Evolutionary conservation across 1,284 basidiomycete genomes (phyloP).

Genomic region (Cutaneotrichosporon daszewskae): DNA sequence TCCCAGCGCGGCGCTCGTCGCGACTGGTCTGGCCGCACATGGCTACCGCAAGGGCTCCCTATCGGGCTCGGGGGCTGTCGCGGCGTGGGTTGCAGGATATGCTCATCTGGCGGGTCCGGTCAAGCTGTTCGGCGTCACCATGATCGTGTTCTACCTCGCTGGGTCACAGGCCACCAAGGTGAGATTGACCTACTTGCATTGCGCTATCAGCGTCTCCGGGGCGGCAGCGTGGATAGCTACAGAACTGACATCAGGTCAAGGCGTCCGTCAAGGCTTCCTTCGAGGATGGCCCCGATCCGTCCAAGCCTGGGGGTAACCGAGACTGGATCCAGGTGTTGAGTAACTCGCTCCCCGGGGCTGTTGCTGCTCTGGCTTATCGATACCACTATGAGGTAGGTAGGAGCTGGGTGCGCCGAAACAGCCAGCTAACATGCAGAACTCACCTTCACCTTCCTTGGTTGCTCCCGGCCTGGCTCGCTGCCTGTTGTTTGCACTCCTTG

Average conservation of each 20-base stretch:
- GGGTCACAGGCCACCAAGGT: constrained; percentile 82
- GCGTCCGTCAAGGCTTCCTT: constrained; percentile 59
- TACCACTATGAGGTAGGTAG: constrained; percentile 44
- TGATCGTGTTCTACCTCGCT: constrained; percentile 75
- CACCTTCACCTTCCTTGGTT: constrained; percentile 14
- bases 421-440: too few relatives aligned
- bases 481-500: constrained; percentile 59
- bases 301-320: constrained; percentile 58
- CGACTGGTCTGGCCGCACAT: constrained; percentile 51
- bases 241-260: constrained; percentile 44
- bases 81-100: constrained; percentile 67
- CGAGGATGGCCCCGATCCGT: constrained; percentile 69
- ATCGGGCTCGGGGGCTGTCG: constrained; percentile 52
- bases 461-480: constrained; percentile 32
- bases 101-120: constrained; percentile 44
- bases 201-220: too few relatives aligned
- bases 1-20: constrained; percentile 48
- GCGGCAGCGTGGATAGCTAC: not conserved
- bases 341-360: constrained; percentile 67
- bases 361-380: constrained; percentile 62
- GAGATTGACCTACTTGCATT: constrained; percentile 41
- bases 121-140: constrained; percentile 59
- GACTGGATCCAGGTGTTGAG: constrained; percentile 68
- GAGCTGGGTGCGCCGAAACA: too few relatives aligned
- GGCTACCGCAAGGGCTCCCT: constrained; percentile 53